A percentile compares a stretch with the other conserved stretches of the same genome.
phyloP scores from a whole-genome alignment of 305 asterid genomes.

The Plantago rigida region DNA sequence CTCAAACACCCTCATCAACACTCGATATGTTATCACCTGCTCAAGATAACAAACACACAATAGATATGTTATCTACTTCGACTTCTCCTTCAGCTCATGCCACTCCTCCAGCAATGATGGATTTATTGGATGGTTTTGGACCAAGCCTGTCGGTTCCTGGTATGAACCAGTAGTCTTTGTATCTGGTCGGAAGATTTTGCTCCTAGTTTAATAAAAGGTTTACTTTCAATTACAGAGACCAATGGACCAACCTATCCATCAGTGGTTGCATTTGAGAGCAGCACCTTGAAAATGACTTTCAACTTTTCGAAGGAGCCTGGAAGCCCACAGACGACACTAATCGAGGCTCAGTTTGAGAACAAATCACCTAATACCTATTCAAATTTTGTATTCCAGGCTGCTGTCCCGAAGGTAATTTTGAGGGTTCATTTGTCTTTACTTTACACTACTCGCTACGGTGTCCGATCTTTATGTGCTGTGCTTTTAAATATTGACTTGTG shows the following conservation, averaged over 20 bases:
- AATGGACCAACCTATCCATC: slow-evolving; percentile 62
- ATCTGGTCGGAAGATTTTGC: slow-evolving; percentile 3
- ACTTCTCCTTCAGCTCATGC: slow-evolving; percentile 40
- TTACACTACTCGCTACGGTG: too few relatives aligned
- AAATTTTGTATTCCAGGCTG: slow-evolving; percentile 86
- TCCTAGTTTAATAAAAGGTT: slow-evolving; percentile 9
- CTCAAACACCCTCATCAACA: slow-evolving; percentile 44
- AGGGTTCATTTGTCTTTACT: slow-evolving; percentile 1
- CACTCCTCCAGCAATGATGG: slow-evolving; percentile 47
- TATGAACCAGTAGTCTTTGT: slow-evolving; percentile 24
- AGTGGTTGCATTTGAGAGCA: slow-evolving; percentile 77
- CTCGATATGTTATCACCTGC: slow-evolving; percentile 40
- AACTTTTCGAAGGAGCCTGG: slow-evolving; percentile 77
- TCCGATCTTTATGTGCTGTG: too few relatives aligned
- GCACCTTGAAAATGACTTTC: slow-evolving; percentile 60
- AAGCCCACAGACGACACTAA: slow-evolving; percentile 56
- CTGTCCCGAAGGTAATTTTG: slow-evolving; percentile 85
- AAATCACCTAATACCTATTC: slow-evolving; percentile 52
- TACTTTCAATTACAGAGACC: slow-evolving; percentile 44
- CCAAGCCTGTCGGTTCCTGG: slow-evolving; percentile 48
- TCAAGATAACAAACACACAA: slow-evolving; percentile 41
- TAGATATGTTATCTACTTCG: slow-evolving; percentile 41
- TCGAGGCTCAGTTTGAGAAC: slow-evolving; percentile 68
- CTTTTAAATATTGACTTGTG: background rate
- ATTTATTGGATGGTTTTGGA: slow-evolving; percentile 66